Evolutionary conservation across 345 rosid genomes (phyloP), one percentile per base, ranked within the genome.

Genomic region (Microthlaspi erraticum): DNA sequence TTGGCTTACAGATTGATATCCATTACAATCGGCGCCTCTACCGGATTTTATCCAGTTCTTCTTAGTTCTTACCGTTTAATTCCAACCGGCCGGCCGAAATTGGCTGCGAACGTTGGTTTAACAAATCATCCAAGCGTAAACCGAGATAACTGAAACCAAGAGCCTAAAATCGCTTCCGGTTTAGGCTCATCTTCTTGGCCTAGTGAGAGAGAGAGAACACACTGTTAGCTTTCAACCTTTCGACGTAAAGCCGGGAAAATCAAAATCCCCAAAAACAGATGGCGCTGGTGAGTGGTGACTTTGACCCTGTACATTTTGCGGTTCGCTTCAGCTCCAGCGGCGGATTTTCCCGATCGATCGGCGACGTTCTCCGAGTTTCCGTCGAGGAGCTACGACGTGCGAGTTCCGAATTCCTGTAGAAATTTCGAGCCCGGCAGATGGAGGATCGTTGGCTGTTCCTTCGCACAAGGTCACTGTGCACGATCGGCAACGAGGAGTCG

Each of bases 381-480:
- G 74, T 19, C 72, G 72, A 29, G 68, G 46, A 79, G 63, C 78
- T 19, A 66, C 78, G 34, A 60, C 66, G 19, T 75, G 86, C 60
- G 88, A 87, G 80, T 82, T 79, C 63, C 86, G 79, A 32, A 68
- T 80, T 17, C 70, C 91, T 44, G 81, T 68, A 23, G 87, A 75
- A 48, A 67, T 81, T 49, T 79, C 76, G 34, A 74, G 65, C 19
- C 71, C 54, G 17, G 2, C 72, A 57, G 75, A 75, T 54, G 49
- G 58, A 66, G 56, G 37, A 52, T 79, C 84, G 12, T 54, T 82
- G 10, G 17, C 81, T 33, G 68, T 84, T 79, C 90, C 88, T 5
- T 76, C 85, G 32, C 96, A 93, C 62, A 93, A 93, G 54, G 96
- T 93, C 74, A 87, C 85, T 2, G 96, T 93, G 45, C 89, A 81